Percentiles rank a stretch among this genome's conserved stretches.
Evolutionary conservation across 2,329 filamentous ascomycete species (phyloP).

Genomic region (Verticillium nubilum): DNA sequence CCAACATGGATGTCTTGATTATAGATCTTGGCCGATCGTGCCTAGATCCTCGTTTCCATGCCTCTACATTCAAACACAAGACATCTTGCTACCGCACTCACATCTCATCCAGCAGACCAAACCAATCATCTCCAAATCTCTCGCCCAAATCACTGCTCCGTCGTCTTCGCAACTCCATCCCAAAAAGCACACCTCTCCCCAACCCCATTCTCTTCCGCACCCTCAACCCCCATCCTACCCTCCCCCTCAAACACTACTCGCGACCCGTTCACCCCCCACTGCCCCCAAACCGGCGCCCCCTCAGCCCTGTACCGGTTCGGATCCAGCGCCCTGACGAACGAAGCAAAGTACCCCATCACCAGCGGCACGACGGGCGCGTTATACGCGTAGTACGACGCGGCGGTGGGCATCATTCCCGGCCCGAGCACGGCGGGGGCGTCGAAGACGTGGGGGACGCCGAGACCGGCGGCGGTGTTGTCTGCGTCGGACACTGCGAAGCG

Average conservation of each 20-base stretch:
- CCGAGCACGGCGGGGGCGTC: constrained; percentile 45
- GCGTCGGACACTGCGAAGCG: constrained; percentile 42
- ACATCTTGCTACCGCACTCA: too few species aligned
- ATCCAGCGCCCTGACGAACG: constrained; percentile 39
- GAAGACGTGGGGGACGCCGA: constrained; percentile 43
- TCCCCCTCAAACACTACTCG: constrained; percentile 35
- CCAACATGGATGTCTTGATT: too few species aligned
- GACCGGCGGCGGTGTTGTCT: constrained; percentile 25
- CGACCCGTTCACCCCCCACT: constrained; percentile 25
- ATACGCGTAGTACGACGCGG: constrained; percentile 34
- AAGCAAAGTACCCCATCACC: constrained; percentile 44
- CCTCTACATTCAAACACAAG: too few species aligned
- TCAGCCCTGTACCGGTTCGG: constrained; percentile 31
- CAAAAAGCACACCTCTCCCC: constrained; percentile 32
- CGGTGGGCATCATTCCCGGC: constrained; percentile 25
- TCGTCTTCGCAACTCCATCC: constrained; percentile 26
- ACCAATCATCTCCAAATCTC: too few species aligned
- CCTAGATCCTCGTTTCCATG: too few species aligned
- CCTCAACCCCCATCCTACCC: constrained; percentile 32
- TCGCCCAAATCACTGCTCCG: constrained; percentile 13
- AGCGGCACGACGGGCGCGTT: constrained; percentile 39
- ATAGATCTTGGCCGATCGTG: too few species aligned
- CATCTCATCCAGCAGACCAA: too few species aligned
- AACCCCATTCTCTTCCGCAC: constrained; percentile 9
- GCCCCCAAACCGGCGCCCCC: constrained; percentile 33